Evolutionary conservation across 2,329 filamentous ascomycete genomes (phyloP).

Genomic region (Onygenales sp.): DNA sequence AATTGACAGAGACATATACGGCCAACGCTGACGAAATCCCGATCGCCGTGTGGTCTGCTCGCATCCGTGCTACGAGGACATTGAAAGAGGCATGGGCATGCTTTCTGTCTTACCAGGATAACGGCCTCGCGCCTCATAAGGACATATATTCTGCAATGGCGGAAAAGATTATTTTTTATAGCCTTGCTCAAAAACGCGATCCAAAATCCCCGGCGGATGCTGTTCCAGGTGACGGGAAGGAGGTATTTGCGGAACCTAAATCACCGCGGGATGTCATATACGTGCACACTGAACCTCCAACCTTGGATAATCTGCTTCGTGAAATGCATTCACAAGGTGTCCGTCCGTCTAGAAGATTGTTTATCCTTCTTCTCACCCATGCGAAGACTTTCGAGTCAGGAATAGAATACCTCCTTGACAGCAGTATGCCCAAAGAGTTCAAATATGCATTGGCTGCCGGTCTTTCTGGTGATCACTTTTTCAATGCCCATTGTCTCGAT

Average conservation of each 20-base stretch:
- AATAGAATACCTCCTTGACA: conserved; percentile 32
- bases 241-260: conserved; percentile 44
- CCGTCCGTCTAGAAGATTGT: conserved; percentile 31
- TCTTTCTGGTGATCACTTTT: background rate
- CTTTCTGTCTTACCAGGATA: conserved; percentile 47
- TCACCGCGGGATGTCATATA: conserved; percentile 51
- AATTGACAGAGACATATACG: background rate
- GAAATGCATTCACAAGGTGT: conserved; percentile 40
- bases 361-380: conserved; percentile 42
- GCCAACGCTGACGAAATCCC: conserved; percentile 9
- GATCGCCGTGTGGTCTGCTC: conserved; percentile 44
- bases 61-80: conserved; percentile 51
- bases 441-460: conserved; percentile 5
- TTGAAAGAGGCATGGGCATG: conserved; percentile 56
- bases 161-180: conserved; percentile 41
- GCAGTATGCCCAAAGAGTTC: conserved; percentile 24
- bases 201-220: conserved; percentile 10
- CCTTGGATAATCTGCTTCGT: conserved; percentile 40
- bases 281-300: conserved; percentile 44
- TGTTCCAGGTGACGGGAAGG: conserved; percentile 47
- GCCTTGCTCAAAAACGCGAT: conserved; percentile 3
- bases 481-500: conserved; percentile 15
- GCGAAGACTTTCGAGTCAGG: conserved; percentile 32
- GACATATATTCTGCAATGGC: conserved; percentile 48
- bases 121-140: conserved; percentile 23